A percentile compares a stretch with the other conserved stretches of the same genome.
These are phyloP conservation scores for Neoscytalidium dimidiatum DNA, from an alignment of 2,329 filamentous ascomycete species.

Conservation along the genomic window DNA sequence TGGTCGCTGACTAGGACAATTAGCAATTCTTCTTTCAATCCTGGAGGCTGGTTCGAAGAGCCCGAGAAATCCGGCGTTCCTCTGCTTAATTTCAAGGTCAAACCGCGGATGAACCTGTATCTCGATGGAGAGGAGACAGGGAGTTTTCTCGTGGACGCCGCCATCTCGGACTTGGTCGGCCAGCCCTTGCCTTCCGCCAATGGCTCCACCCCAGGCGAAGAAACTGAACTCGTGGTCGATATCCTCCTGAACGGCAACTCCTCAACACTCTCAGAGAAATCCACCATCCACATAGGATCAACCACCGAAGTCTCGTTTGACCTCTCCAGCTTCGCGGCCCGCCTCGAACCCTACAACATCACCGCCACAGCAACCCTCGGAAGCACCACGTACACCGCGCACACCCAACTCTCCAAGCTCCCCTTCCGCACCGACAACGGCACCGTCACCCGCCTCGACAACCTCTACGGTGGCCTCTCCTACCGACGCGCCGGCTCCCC, in stretches of 20 bases:
- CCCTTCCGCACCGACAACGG: conserved; percentile 45
- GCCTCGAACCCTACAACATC: conserved; percentile 40
- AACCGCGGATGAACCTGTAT: conserved; percentile 53
- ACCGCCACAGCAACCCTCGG: conserved; percentile 34
- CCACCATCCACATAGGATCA: conserved; percentile 37
- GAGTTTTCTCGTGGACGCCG: conserved; percentile 60
- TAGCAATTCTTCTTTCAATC: conserved; percentile 50
- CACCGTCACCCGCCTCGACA: conserved; percentile 51
- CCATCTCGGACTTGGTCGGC: conserved; percentile 57
- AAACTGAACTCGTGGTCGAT: conserved; percentile 31
- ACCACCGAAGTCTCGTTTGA: conserved; percentile 39
- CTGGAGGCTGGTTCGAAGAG: conserved; percentile 48
- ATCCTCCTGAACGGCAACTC: conserved; percentile 26
- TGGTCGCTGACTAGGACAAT: neutral
- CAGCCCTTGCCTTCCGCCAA: conserved; percentile 30
- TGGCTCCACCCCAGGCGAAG: conserved; percentile 21
- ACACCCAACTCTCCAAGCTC: conserved; percentile 43
- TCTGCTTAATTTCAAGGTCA: conserved; percentile 46
- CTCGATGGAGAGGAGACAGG: conserved; percentile 39
- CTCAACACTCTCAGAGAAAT: conserved; percentile 27
- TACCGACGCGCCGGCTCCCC: conserved; percentile 31
- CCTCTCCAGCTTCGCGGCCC: conserved; percentile 33
- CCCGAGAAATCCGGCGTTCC: conserved; percentile 39
- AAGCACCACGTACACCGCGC: conserved; percentile 37
- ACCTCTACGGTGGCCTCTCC: conserved; percentile 48